Evolutionary conservation across 1,139 yeast species (phyloP).

Genomic region (Diutina scorzettiae): DNA sequence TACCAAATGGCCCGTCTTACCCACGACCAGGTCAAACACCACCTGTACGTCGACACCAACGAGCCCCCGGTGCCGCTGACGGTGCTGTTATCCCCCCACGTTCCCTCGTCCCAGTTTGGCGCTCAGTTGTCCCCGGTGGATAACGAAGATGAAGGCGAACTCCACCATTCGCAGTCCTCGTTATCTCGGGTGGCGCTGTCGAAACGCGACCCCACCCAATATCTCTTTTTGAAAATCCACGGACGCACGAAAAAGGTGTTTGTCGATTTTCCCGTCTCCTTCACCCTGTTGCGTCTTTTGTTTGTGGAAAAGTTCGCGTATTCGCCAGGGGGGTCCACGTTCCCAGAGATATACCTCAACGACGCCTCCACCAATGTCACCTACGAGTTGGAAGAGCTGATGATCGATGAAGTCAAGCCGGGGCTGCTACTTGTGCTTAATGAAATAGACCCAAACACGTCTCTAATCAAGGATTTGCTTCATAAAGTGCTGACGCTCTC

Average conservation of each 20-base stretch:
- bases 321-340: slow-evolving; percentile 56
- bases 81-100: background rate
- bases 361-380: slow-evolving; percentile 49
- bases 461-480: slow-evolving; percentile 15
- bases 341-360: slow-evolving; percentile 73
- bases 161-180: background rate
- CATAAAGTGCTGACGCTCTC: slow-evolving; percentile 20
- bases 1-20: slow-evolving; percentile 80
- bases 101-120: background rate
- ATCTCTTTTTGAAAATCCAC: slow-evolving; percentile 1
- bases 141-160: background rate
- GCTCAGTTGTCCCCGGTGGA: background rate
- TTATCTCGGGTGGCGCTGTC: background rate
- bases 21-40: background rate
- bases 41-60: slow-evolving; percentile 1
- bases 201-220: background rate
- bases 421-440: slow-evolving; percentile 53
- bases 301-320: slow-evolving; percentile 85
- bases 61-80: background rate
- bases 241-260: slow-evolving; percentile 47
- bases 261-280: slow-evolving; percentile 38
- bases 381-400: slow-evolving; percentile 71
- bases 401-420: slow-evolving; percentile 42
- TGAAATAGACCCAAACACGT: slow-evolving; percentile 15
- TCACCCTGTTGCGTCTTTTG: slow-evolving; percentile 55